Evolutionary conservation across 371 early-diverging fungal genomes (phyloP).

Genomic region (Mucor irregularis): DNA sequence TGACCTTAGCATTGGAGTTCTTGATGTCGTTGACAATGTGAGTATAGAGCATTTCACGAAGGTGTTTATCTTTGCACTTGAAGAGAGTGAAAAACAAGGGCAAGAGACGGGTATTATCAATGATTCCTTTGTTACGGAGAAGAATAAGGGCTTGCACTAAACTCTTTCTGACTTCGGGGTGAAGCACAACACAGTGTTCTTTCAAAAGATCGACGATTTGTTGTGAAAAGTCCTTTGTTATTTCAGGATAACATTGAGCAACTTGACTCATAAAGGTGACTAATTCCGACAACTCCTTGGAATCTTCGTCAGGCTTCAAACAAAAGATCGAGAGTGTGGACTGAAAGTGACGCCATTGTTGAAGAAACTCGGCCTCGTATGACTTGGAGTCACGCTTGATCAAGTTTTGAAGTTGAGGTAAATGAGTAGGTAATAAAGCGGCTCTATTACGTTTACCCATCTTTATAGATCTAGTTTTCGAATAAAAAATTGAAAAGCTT

Average conservation of each 20-base stretch:
- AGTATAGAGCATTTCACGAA: slow-evolving; percentile 83
- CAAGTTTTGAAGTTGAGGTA: slow-evolving; percentile 96
- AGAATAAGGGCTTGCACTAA: slow-evolving; percentile 92
- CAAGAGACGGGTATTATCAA: slow-evolving; percentile 70
- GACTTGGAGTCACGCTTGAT: slow-evolving; percentile 92
- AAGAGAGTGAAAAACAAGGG: slow-evolving; percentile 94
- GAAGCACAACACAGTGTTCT: slow-evolving; percentile 74
- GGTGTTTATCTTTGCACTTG: slow-evolving; percentile 87
- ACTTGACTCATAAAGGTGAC: slow-evolving; percentile 89
- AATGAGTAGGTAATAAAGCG: slow-evolving; percentile 76
- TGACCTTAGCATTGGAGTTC: slow-evolving; percentile 84
- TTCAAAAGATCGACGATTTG: slow-evolving; percentile 81
- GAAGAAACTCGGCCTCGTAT: slow-evolving; percentile 91
- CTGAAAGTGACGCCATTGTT: slow-evolving; percentile 92
- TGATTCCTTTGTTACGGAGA: slow-evolving; percentile 80
- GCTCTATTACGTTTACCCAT: slow-evolving; percentile 76
- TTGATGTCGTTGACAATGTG: slow-evolving; percentile 95
- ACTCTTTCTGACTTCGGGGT: slow-evolving; percentile 81
- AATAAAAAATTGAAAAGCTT: slow-evolving; percentile 5
- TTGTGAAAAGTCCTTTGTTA: slow-evolving; percentile 77
- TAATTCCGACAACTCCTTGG: slow-evolving; percentile 80
- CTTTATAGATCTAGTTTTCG: background rate
- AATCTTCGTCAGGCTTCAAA: slow-evolving; percentile 84
- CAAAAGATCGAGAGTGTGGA: slow-evolving; percentile 83
- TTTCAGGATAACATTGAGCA: slow-evolving; percentile 79